A percentile compares a stretch with the other conserved stretches of the same genome.
These are phyloP conservation scores for Fermentozyma sake DNA, from an alignment of 1,139 yeast genomes.

Conservation along the genomic window DNA sequence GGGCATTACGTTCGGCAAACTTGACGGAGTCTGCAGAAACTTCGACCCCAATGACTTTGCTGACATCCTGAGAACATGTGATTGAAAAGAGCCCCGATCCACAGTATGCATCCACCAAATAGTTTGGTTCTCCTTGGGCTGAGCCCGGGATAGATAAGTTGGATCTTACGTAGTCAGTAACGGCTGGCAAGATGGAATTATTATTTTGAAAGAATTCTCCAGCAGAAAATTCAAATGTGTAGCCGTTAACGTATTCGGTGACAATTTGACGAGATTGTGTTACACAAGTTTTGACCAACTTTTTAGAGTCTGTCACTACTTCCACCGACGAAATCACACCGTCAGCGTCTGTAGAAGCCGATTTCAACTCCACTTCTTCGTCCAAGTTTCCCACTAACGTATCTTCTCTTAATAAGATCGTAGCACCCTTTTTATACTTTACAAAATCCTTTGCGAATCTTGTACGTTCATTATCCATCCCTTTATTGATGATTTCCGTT, in stretches of 20 bases:
- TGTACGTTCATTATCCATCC: conserved; percentile 66
- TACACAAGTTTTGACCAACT: conserved; percentile 46
- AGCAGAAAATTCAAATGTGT: conserved; percentile 80
- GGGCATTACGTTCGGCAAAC: conserved; percentile 81
- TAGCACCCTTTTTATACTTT: conserved; percentile 77
- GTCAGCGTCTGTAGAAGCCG: conserved; percentile 40
- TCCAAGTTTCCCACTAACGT: conserved; percentile 45
- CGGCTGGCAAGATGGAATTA: conserved; percentile 80
- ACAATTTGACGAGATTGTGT: conserved; percentile 78
- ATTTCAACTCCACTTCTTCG: conserved; percentile 18
- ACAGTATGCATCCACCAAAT: conserved; percentile 93
- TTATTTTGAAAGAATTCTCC: conserved; percentile 96
- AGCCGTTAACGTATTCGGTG: conserved; percentile 70
- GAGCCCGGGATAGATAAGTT: conserved; percentile 49
- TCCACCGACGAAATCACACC: conserved; percentile 29
- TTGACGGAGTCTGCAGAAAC: conserved; percentile 87
- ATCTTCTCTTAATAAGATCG: conserved; percentile 78
- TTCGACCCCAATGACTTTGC: conserved; percentile 88
- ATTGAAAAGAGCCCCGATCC: conserved; percentile 94
- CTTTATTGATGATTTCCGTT: conserved; percentile 69
- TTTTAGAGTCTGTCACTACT: conserved; percentile 15
- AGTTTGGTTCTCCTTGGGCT: conserved; percentile 40
- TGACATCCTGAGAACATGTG: conserved; percentile 75
- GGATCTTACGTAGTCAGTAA: conserved; percentile 73
- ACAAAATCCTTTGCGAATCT: conserved; percentile 46